phyloP scores from a whole-genome alignment of 352 stramenopile genomes.

The Pythium angustatum region DNA sequence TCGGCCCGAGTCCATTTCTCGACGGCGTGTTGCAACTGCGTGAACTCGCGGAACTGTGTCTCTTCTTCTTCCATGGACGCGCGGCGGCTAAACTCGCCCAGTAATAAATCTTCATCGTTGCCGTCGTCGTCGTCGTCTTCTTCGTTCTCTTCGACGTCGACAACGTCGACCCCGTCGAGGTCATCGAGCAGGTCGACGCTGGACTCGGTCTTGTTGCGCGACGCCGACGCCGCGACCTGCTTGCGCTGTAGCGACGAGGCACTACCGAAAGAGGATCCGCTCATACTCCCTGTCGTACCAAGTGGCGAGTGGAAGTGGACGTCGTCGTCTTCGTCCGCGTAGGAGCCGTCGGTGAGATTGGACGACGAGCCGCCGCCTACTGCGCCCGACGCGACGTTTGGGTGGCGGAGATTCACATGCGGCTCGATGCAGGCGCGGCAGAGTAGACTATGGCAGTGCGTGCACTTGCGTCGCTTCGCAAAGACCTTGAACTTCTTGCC shows the following conservation, averaged over 20 bases:
- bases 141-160: conserved; percentile 36
- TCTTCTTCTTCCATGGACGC: conserved; percentile 55
- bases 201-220: conserved; percentile 16
- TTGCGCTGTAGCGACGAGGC: neutral
- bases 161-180: conserved; percentile 37
- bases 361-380: conserved; percentile 8
- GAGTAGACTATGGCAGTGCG: conserved; percentile 59
- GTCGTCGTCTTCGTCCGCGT: conserved; percentile 38
- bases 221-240: neutral
- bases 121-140: conserved; percentile 47
- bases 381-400: conserved; percentile 16
- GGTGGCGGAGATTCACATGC: conserved; percentile 57
- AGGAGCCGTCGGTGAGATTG: conserved; percentile 8
- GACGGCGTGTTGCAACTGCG: conserved; percentile 55
- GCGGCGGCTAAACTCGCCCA: conserved; percentile 36
- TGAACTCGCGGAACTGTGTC: conserved; percentile 51
- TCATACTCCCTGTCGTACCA: conserved; percentile 10
- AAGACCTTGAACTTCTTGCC: conserved; percentile 83
- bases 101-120: conserved; percentile 44
- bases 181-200: conserved; percentile 39
- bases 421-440: conserved; percentile 55
- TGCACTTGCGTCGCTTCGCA: conserved; percentile 64
- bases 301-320: conserved; percentile 58
- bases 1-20: conserved; percentile 54
- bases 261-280: conserved; percentile 8